phyloP scores from a whole-genome alignment of 257 asterid species.

The Salvia hispanica region DNA sequence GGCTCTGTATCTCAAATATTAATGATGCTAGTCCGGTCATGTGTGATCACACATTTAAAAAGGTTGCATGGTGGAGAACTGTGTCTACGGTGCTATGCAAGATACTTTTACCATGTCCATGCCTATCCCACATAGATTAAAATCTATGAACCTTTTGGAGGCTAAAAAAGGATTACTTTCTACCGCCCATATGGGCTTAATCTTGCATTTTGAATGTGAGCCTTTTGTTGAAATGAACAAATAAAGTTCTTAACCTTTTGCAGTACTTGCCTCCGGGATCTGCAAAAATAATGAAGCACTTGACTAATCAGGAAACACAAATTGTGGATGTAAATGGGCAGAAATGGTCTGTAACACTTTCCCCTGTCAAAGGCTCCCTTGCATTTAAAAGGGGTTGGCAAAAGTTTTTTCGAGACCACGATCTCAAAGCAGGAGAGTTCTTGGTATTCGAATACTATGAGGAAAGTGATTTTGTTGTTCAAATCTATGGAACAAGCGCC shows the following conservation, averaged over 20 bases:
- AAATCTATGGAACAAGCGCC: constrained; percentile 46
- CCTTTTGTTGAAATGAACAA: not conserved
- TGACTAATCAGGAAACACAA: constrained; percentile 36
- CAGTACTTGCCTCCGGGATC: constrained; percentile 72
- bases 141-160: not conserved
- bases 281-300: constrained; percentile 35
- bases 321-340: constrained; percentile 57
- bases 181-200: not conserved
- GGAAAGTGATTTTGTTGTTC: constrained; percentile 52
- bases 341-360: constrained; percentile 46
- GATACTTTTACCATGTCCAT: not conserved
- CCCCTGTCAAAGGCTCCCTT: constrained; percentile 34
- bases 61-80: not conserved
- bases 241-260: constrained; percentile 27
- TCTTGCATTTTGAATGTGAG: not conserved
- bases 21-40: not conserved
- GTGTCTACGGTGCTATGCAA: not conserved
- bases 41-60: no score
- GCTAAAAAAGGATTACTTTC: not conserved
- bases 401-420: constrained; percentile 45
- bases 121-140: not conserved
- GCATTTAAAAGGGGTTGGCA: constrained; percentile 67
- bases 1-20: not conserved
- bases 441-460: constrained; percentile 40
- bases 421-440: constrained; percentile 44